Conservation (phyloP, 192 early-diverging fungal genomes). For the Jimgerdemannia flammicorona region DNA sequence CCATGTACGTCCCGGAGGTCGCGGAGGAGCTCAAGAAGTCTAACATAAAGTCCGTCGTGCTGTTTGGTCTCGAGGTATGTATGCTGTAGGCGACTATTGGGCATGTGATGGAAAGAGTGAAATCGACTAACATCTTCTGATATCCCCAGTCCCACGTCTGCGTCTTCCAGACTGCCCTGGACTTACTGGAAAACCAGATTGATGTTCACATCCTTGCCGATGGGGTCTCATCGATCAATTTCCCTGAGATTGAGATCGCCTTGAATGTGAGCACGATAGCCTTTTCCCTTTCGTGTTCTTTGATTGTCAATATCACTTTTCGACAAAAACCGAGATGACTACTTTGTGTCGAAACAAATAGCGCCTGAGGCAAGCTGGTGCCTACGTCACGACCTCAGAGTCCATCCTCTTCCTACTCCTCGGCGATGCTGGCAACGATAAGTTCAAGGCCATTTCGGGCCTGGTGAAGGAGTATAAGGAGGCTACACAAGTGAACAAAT, state of each 20-base stretch:
- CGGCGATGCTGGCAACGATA: constrained; percentile 52
- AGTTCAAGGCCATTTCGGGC: constrained; percentile 75
- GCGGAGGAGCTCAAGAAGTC: constrained; percentile 43
- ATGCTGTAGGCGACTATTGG: not conserved
- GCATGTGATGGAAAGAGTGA: not conserved
- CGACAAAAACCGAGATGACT: not conserved
- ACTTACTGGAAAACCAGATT: constrained; percentile 70
- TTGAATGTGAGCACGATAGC: constrained; percentile 49
- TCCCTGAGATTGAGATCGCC: constrained; percentile 81
- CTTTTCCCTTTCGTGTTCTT: not conserved
- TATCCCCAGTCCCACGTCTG: constrained; percentile 81
- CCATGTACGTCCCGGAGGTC: constrained; percentile 75
- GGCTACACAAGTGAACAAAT: constrained; percentile 58
- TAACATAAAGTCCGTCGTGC: constrained; percentile 61
- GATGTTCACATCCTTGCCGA: constrained; percentile 90
- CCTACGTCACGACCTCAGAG: constrained; percentile 73
- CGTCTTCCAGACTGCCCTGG: constrained; percentile 91
- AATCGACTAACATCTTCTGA: not conserved
- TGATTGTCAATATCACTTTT: constrained; percentile 20
- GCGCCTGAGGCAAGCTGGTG: constrained; percentile 64
- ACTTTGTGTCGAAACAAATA: constrained; percentile 2
- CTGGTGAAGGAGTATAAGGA: constrained; percentile 85
- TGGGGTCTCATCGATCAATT: constrained; percentile 86
- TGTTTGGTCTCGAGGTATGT: constrained; percentile 88
- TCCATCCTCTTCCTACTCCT: constrained; percentile 72